Evolutionary conservation across 1,284 basidiomycete species (phyloP), one percentile per base, ranked within the genome.

Genomic region (Leccinum pachyderme): DNA sequence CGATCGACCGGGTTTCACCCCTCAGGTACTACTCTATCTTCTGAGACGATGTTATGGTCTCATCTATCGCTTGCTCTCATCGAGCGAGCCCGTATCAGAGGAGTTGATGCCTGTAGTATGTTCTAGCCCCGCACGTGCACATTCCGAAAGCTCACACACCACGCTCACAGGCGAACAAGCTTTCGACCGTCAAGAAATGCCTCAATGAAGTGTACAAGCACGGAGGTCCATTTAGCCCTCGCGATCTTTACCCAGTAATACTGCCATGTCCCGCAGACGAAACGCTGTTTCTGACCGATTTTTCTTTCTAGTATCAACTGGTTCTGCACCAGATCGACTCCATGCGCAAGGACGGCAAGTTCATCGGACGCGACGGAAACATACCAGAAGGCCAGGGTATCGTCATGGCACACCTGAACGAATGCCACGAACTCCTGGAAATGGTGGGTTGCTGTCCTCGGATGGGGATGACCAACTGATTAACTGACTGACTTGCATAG

Each of bases 71-170:
- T 75, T 99, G 49, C 84, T 99, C 61, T 95, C 95, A 25, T 95
- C 95, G n/a, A 95, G 92, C 54, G 96, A 98, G 74, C 97, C 97
- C 0, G 95, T 99, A n/a, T 97, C 94, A 0, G 95, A 98, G 71
- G 95, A 98, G 72, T 77, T 98, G 31, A 97, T 97, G 89, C 95
- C 95, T 6, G 85, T 98, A 56, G 96, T 96, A 73, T 62, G 87
- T 3, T 3, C 65, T 59, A 48, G 55, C 22, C 32, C 8, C 18
- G 24, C 15, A 12, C 7, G 39, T 3, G 25, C 7, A 33, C 33
- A n/a, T 50, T 9, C 29, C 28, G 31, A 28, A 12, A 1, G 18
- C 49, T 37, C 4, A 18, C 35, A 37, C n/a, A 18, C 32, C 24
- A 0, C 9, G 1, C 32, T 18, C 53, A 2, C 61, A 94, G 92